phyloP scores from a whole-genome alignment of 768 basidiomycete species.

The Macrolepiota albuminosa region DNA sequence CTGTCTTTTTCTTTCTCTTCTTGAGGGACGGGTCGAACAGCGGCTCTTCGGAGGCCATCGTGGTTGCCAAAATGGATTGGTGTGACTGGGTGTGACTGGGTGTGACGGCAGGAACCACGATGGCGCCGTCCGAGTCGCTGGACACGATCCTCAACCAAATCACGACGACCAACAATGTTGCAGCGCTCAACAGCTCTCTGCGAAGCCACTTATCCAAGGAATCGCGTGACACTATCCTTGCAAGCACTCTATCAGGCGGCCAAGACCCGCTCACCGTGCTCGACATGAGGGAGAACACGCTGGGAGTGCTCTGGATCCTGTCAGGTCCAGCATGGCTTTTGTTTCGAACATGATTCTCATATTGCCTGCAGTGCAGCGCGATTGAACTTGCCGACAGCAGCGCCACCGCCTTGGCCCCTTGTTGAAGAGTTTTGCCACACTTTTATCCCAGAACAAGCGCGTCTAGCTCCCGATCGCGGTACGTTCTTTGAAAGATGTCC shows the following conservation, averaged over 20 bases:
- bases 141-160: constrained; percentile 41
- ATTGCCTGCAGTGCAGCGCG: constrained; percentile 50
- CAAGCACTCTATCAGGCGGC: constrained; percentile 48
- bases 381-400: constrained; percentile 34
- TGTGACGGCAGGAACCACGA: not conserved
- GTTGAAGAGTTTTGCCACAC: constrained; percentile 54
- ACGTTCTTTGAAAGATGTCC: constrained; percentile 1
- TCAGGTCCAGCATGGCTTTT: constrained; percentile 28
- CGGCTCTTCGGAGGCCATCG: constrained; percentile 67
- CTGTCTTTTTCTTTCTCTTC: constrained; percentile 85
- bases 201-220: constrained; percentile 50
- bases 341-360: not conserved
- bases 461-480: constrained; percentile 69
- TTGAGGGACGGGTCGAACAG: constrained; percentile 81
- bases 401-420: constrained; percentile 35
- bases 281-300: constrained; percentile 49
- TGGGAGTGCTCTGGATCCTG: constrained; percentile 72
- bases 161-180: constrained; percentile 33
- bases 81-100: not conserved
- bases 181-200: constrained; percentile 38
- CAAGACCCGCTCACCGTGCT: constrained; percentile 66
- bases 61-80: constrained; percentile 5
- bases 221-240: constrained; percentile 49
- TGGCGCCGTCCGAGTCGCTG: constrained; percentile 17
- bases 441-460: constrained; percentile 62